Conservation (phyloP, 495 filamentous ascomycete species). For the Arthonia radiata region DNA sequence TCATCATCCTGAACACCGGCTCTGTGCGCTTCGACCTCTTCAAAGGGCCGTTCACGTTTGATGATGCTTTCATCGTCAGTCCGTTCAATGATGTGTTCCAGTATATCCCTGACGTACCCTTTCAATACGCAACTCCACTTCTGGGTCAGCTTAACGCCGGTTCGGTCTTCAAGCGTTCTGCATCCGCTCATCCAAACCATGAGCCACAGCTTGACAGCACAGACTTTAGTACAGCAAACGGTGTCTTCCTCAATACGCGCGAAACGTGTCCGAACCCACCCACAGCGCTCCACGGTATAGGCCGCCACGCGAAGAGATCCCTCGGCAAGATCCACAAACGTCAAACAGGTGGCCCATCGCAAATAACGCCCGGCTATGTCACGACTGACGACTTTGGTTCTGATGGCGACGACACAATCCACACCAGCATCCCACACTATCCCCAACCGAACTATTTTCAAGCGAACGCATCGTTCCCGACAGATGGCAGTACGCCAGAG, state of each 20-base stretch:
- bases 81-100: slow-evolving; percentile 14
- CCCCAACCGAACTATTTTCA: slow-evolving; percentile 8
- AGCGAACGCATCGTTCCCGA: slow-evolving; percentile 12
- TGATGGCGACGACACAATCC: slow-evolving; percentile 16
- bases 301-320: no score
- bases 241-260: no score
- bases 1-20: slow-evolving; percentile 17
- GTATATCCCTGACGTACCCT: slow-evolving; percentile 16
- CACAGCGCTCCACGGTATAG: no score
- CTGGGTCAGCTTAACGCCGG: no score
- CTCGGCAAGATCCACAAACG: no score
- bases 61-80: slow-evolving; percentile 17
- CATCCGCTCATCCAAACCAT: no score
- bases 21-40: slow-evolving; percentile 17
- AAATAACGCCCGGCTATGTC: slow-evolving; percentile 16
- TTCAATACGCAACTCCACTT: slow-evolving; percentile 8
- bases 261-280: no score
- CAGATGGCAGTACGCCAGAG: slow-evolving; percentile 7
- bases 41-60: slow-evolving; percentile 17
- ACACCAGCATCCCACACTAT: slow-evolving; percentile 10
- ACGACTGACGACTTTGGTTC: slow-evolving; percentile 20
- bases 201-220: no score
- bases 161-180: no score
- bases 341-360: no score
- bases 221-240: no score